Percentiles rank a stretch among this genome's conserved stretches.
These are phyloP conservation scores for Neopestalotiopsis sp. DNA, from an alignment of 2,329 filamentous ascomycete species.

Conservation along the genomic window DNA sequence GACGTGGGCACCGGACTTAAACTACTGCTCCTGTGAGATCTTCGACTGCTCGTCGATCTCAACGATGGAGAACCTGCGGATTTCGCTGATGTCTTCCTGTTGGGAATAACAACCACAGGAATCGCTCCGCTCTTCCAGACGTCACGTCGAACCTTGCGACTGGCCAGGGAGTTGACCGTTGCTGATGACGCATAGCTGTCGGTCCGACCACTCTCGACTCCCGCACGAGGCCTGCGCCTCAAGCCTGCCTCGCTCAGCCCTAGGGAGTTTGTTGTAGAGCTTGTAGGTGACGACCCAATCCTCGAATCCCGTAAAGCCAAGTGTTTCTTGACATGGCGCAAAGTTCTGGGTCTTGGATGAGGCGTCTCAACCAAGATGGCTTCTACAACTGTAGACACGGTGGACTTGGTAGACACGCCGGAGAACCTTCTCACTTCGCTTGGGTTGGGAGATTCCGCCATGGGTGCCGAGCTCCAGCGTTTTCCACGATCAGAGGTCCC, in stretches of 20 bases:
- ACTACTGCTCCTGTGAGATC: conserved; percentile 59
- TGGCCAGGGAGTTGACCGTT: conserved; percentile 57
- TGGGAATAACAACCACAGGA: conserved; percentile 67
- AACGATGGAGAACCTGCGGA: conserved; percentile 59
- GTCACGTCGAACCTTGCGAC: conserved; percentile 61
- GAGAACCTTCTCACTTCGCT: conserved; percentile 57
- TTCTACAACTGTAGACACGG: conserved; percentile 62
- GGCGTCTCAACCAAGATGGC: conserved; percentile 60
- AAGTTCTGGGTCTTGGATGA: conserved; percentile 56
- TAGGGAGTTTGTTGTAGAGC: conserved; percentile 49
- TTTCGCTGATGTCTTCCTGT: conserved; percentile 60
- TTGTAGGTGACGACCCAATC: conserved; percentile 46
- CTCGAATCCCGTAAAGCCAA: conserved; percentile 44
- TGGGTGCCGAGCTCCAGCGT: conserved; percentile 39
- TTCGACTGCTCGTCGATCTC: conserved; percentile 65
- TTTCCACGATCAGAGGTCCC: conserved; percentile 36
- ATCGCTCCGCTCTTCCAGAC: conserved; percentile 65
- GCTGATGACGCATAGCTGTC: conserved; percentile 57
- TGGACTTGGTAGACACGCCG: conserved; percentile 59
- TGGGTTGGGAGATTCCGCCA: conserved; percentile 45
- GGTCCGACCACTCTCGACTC: conserved; percentile 38
- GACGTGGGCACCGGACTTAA: conserved; percentile 52
- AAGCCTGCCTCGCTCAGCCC: conserved; percentile 36
- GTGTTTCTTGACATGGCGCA: conserved; percentile 67
- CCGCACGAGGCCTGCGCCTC: conserved; percentile 35